Evolutionary conservation across 139 green algal genomes (phyloP).

Genomic region (Coccomyxa sp.): DNA sequence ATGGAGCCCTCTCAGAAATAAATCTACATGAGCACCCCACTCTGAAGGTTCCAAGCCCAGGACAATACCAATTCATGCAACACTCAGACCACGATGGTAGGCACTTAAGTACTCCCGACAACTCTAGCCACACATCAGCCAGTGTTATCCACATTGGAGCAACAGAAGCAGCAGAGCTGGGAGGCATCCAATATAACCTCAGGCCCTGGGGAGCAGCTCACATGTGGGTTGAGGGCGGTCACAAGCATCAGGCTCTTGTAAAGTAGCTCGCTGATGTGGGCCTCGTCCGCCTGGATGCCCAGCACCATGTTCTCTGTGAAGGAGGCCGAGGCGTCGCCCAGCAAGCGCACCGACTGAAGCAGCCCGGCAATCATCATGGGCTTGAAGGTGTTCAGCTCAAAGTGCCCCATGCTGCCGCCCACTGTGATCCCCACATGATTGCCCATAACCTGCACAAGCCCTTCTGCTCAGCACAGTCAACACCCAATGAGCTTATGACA

Average conservation of each 20-base stretch:
- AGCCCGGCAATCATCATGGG: conserved; percentile 71
- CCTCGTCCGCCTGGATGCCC: conserved; percentile 75
- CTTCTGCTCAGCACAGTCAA: neutral
- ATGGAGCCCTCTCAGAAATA: too few species aligned
- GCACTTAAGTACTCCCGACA: too few species aligned
- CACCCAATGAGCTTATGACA: neutral
- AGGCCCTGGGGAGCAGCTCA: too few species aligned
- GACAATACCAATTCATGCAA: neutral
- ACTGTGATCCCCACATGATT: conserved; percentile 81
- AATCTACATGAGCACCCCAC: too few species aligned
- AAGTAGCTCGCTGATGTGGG: conserved; percentile 77
- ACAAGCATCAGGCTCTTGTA: conserved; percentile 95
- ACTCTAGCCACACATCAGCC: neutral
- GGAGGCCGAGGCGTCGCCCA: conserved; percentile 72
- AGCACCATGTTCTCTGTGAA: conserved; percentile 83
- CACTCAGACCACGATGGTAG: neutral
- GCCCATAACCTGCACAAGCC: conserved; percentile 78
- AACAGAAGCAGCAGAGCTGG: too few species aligned
- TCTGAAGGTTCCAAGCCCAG: neutral
- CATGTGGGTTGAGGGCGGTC: conserved; percentile 85
- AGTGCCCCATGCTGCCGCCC: conserved; percentile 79
- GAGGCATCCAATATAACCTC: neutral
- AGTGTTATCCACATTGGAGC: too few species aligned
- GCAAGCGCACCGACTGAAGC: conserved; percentile 49
- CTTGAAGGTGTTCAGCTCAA: conserved; percentile 98